phyloP scores from a whole-genome alignment of 2,329 filamentous ascomycete genomes.

The Cryoendolithus antarcticus region DNA sequence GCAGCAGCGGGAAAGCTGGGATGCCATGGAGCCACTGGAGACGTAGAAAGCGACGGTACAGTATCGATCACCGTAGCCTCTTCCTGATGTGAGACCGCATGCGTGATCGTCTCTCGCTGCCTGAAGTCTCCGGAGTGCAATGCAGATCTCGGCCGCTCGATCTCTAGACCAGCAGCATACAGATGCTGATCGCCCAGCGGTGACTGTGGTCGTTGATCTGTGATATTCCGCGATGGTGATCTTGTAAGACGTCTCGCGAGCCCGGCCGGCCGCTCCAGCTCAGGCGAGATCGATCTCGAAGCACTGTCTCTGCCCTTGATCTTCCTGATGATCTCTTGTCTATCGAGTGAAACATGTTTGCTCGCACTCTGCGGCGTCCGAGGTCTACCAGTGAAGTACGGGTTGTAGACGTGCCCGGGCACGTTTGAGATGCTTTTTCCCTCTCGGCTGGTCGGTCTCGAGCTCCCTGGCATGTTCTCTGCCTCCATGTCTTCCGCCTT shows the following conservation, averaged over 20 bases:
- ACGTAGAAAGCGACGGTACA: conserved; percentile 29
- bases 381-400: conserved; percentile 23
- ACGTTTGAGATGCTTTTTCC: too few relatives aligned
- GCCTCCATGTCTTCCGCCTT: too few relatives aligned
- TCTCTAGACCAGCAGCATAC: conserved; percentile 35
- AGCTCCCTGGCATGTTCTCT: too few relatives aligned
- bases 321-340: conserved; percentile 69
- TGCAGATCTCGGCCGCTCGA: conserved; percentile 70
- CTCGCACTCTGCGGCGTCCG: conserved; percentile 18
- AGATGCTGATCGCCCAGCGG: conserved; percentile 13
- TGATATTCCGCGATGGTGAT: too few relatives aligned
- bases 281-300: conserved; percentile 17
- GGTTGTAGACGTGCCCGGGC: conserved; percentile 17
- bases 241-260: too few relatives aligned
- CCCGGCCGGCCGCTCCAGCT: conserved; percentile 20
- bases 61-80: conserved; percentile 8
- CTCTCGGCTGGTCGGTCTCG: too few relatives aligned
- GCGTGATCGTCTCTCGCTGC: conserved; percentile 27
- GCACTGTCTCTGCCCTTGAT: conserved; percentile 47
- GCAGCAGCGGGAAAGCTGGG: conserved; percentile 30
- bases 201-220: too few relatives aligned
- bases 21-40: conserved; percentile 48
- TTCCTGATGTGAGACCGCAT: background rate
- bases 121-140: conserved; percentile 52
- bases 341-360: conserved; percentile 34